phyloP scores from a whole-genome alignment of 345 rosid species.

The Acer yangbiense region DNA sequence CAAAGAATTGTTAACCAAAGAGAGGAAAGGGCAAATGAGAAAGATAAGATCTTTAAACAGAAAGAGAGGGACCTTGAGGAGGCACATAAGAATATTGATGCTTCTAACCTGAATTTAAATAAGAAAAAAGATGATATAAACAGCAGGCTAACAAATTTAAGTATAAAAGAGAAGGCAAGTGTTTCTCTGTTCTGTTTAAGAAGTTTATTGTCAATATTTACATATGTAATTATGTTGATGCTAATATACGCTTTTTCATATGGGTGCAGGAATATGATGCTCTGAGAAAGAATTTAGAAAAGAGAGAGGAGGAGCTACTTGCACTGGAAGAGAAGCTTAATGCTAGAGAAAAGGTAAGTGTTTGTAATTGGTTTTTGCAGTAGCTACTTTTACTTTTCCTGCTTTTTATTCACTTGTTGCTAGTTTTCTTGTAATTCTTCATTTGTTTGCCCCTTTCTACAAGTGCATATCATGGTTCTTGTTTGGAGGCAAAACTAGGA shows the following conservation, averaged over 20 bases:
- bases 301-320: constrained; percentile 63
- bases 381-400: too few relatives aligned
- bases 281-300: constrained; percentile 57
- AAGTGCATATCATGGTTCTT: too few relatives aligned
- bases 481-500: background rate
- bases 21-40: constrained; percentile 90
- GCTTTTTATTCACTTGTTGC: too few relatives aligned
- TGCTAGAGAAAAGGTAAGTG: constrained; percentile 77
- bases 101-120: constrained; percentile 54
- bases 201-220: background rate
- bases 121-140: constrained; percentile 72
- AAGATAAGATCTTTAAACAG: constrained; percentile 63
- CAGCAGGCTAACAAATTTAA: constrained; percentile 58
- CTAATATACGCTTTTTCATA: constrained; percentile 12
- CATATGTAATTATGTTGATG: constrained; percentile 18
- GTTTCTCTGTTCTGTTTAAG: background rate
- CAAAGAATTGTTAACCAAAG: constrained; percentile 76
- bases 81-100: constrained; percentile 70
- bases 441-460: too few relatives aligned
- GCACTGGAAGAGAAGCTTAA: constrained; percentile 71
- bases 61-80: constrained; percentile 86
- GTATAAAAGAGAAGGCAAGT: constrained; percentile 69
- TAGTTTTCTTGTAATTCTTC: too few relatives aligned
- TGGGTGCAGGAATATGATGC: constrained; percentile 62
- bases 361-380: constrained; percentile 6